Evolutionary conservation across 2,329 filamentous ascomycete species (phyloP).

Genomic region (Microsporum canis): DNA sequence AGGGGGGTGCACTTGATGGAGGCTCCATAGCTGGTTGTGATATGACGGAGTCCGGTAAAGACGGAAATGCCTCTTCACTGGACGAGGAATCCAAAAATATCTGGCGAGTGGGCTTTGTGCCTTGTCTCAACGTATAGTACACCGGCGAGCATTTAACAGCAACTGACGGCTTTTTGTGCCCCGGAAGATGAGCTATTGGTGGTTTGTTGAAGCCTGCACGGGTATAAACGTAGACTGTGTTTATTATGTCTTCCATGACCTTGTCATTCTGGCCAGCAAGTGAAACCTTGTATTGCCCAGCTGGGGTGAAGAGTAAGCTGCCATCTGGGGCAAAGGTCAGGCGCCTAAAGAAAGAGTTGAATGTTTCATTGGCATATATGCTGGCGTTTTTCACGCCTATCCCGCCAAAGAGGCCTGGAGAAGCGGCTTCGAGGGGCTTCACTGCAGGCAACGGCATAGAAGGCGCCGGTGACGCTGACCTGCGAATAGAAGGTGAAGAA

Average conservation of each 20-base stretch:
- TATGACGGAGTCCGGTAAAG: slow-evolving; percentile 69
- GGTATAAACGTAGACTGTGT: slow-evolving; percentile 97
- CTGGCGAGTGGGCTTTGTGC: slow-evolving; percentile 60
- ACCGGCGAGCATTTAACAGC: slow-evolving; percentile 89
- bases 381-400: slow-evolving; percentile 69
- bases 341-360: slow-evolving; percentile 92
- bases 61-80: slow-evolving; percentile 67
- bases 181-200: slow-evolving; percentile 85
- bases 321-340: slow-evolving; percentile 93
- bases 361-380: slow-evolving; percentile 90
- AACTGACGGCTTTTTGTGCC: slow-evolving; percentile 95
- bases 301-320: slow-evolving; percentile 83
- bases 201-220: slow-evolving; percentile 93
- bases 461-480: slow-evolving; percentile 85
- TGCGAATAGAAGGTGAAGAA: slow-evolving; percentile 61
- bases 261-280: slow-evolving; percentile 60
- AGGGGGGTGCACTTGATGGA: slow-evolving; percentile 47
- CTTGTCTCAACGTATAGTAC: slow-evolving; percentile 68
- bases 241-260: slow-evolving; percentile 72
- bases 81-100: slow-evolving; percentile 94
- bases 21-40: slow-evolving; percentile 61
- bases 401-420: slow-evolving; percentile 53
- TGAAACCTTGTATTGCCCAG: slow-evolving; percentile 84
- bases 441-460: slow-evolving; percentile 90
- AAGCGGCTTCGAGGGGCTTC: slow-evolving; percentile 84